phyloP scores from a whole-genome alignment of 495 filamentous ascomycete species.

The Lasiosphaeria miniovina region DNA sequence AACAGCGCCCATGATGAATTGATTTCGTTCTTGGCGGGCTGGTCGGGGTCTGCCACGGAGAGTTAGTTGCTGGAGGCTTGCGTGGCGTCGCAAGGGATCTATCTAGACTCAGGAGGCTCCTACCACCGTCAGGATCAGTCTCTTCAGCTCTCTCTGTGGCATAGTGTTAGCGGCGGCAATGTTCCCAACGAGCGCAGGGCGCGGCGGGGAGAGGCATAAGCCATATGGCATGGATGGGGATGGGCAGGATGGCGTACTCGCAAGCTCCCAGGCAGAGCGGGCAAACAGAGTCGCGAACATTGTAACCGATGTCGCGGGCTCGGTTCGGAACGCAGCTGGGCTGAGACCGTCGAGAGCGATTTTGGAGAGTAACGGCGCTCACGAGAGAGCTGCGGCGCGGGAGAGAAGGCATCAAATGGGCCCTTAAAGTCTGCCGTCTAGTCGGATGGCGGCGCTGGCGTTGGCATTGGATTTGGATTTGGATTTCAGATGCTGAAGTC shows the following conservation, averaged over 20 bases:
- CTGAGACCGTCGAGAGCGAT: not conserved
- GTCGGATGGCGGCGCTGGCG: not conserved
- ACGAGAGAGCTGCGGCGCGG: conserved; percentile 4
- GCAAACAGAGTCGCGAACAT: conserved; percentile 34
- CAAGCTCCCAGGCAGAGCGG: conserved; percentile 40
- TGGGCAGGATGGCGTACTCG: conserved; percentile 30
- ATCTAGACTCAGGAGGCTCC: not conserved
- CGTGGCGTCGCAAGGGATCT: no score
- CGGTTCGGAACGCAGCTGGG: not conserved
- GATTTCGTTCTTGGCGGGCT: conserved; percentile 71
- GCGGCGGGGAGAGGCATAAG: not conserved
- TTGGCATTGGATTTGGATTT: conserved; percentile 8
- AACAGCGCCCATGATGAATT: conserved; percentile 95
- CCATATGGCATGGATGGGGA: not conserved
- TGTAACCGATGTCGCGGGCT: not conserved
- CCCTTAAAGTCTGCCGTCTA: not conserved
- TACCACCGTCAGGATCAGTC: conserved; percentile 46
- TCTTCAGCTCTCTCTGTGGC: conserved; percentile 49
- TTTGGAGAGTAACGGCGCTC: conserved; percentile 4
- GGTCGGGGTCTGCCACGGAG: conserved; percentile 37
- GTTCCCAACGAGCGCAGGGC: no score
- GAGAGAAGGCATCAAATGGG: conserved; percentile 14
- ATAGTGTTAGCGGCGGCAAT: conserved; percentile 19
- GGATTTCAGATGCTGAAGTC: conserved; percentile 8
- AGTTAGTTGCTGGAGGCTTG: conserved; percentile 16